phyloP scores from a whole-genome alignment of 352 stramenopile species.

The Halophytophthora polymorphica region DNA sequence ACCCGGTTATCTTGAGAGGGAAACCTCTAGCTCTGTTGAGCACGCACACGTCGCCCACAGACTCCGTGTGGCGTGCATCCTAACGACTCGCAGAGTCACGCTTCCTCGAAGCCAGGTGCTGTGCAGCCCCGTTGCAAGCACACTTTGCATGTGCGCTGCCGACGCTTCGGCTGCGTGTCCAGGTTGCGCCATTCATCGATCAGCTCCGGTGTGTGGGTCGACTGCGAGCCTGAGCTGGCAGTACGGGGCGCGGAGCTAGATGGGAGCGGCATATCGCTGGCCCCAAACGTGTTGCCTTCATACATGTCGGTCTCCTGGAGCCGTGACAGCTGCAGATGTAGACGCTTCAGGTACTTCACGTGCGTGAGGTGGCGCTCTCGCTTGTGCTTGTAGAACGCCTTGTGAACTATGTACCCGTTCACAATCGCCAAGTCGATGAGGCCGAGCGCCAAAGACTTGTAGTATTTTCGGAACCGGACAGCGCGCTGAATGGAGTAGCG shows the following conservation, averaged over 20 bases:
- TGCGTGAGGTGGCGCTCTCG: slow-evolving; percentile 9
- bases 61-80: no score
- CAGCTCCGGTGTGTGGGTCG: not conserved
- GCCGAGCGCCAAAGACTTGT: slow-evolving; percentile 16
- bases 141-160: no score
- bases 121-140: no score
- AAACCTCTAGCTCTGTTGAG: no score
- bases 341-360: slow-evolving; percentile 15
- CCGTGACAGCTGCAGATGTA: slow-evolving; percentile 4
- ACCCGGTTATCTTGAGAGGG: no score
- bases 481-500: slow-evolving; percentile 9
- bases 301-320: slow-evolving; percentile 7
- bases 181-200: slow-evolving; percentile 1
- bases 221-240: no score
- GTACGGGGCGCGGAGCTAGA: not conserved
- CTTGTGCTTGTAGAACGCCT: slow-evolving; percentile 11
- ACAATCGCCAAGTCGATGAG: slow-evolving; percentile 19
- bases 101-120: no score
- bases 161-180: slow-evolving; percentile 1
- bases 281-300: slow-evolving; percentile 13
- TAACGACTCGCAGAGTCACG: no score
- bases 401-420: slow-evolving; percentile 20
- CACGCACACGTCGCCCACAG: no score
- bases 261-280: no score
- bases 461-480: slow-evolving; percentile 16